Conservation (phyloP, 1,284 basidiomycete species). For the Ceratobasidium sp. region DNA sequence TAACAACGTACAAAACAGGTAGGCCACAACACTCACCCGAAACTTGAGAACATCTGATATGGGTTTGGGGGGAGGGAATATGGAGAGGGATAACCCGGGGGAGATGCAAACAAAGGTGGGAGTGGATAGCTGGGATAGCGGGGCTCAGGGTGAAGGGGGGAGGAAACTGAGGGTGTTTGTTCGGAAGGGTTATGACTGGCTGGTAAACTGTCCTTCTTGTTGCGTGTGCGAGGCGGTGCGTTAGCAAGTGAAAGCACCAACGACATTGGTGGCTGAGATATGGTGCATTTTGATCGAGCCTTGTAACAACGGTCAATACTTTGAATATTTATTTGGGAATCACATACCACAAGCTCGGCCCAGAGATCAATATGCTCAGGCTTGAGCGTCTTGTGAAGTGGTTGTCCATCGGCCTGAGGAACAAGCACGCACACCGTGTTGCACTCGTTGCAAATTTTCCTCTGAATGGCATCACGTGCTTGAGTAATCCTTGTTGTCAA, state of each 20-base stretch:
- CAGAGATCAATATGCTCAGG: not conserved
- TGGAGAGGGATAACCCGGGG: not conserved
- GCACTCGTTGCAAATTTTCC: not conserved
- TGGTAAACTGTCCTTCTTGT: not conserved
- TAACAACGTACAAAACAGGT: no score
- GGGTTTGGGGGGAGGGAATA: constrained; percentile 1
- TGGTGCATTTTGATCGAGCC: not conserved
- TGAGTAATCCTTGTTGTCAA: not conserved
- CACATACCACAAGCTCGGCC: not conserved
- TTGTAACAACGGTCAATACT: not conserved
- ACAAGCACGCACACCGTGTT: not conserved
- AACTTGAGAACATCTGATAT: not conserved
- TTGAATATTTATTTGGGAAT: no score
- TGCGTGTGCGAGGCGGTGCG: not conserved
- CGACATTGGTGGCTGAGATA: not conserved
- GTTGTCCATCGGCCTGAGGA: not conserved
- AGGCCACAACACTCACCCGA: no score
- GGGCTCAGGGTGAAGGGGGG: not conserved
- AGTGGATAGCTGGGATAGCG: not conserved
- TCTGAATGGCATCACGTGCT: not conserved
- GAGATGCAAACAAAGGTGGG: not conserved
- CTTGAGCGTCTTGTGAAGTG: not conserved
- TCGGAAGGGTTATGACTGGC: not conserved
- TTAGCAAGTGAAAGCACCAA: not conserved
- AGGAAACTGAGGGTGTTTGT: not conserved